phyloP scores from a whole-genome alignment of 805 yeast genomes.

The Saccharomycopsis malanga region DNA sequence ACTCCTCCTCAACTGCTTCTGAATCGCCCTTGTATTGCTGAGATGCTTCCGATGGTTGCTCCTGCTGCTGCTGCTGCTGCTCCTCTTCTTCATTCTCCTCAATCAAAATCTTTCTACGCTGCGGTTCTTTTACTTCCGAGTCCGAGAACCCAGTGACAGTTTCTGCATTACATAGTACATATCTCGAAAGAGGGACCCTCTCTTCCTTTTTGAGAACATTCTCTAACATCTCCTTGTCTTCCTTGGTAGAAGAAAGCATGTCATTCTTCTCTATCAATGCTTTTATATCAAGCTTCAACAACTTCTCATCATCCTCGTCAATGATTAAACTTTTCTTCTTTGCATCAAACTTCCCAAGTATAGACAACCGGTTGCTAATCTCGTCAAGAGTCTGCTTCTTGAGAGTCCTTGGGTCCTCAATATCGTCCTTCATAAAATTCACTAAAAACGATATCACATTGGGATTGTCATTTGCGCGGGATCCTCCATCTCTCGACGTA shows the following conservation, averaged over 20 bases:
- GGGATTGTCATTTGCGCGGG: constrained; percentile 1
- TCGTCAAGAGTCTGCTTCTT: constrained; percentile 51
- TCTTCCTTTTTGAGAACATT: neutral
- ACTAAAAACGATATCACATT: constrained; percentile 47
- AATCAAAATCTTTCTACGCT: neutral
- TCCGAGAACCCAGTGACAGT: neutral
- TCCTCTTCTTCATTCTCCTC: neutral
- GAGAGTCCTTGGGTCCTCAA: constrained; percentile 52
- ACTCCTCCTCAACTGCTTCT: constrained; percentile 23
- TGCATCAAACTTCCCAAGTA: constrained; percentile 22
- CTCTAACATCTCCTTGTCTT: neutral
- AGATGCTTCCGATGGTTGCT: neutral
- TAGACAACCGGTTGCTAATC: constrained; percentile 30
- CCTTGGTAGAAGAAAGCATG: neutral
- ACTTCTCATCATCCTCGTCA: constrained; percentile 27
- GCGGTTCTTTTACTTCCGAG: neutral
- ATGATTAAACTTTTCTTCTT: constrained; percentile 26
- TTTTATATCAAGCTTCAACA: constrained; percentile 21
- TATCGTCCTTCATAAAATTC: constrained; percentile 60
- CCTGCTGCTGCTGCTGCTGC: neutral
- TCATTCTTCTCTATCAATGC: neutral
- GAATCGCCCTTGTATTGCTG: constrained; percentile 13
- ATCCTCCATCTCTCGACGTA: neutral
- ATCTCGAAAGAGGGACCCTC: neutral
- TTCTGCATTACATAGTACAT: neutral